These are phyloP conservation scores for Pseudocercospora ulei DNA, from an alignment of 2,329 filamentous ascomycete species.

Conservation along the genomic window DNA sequence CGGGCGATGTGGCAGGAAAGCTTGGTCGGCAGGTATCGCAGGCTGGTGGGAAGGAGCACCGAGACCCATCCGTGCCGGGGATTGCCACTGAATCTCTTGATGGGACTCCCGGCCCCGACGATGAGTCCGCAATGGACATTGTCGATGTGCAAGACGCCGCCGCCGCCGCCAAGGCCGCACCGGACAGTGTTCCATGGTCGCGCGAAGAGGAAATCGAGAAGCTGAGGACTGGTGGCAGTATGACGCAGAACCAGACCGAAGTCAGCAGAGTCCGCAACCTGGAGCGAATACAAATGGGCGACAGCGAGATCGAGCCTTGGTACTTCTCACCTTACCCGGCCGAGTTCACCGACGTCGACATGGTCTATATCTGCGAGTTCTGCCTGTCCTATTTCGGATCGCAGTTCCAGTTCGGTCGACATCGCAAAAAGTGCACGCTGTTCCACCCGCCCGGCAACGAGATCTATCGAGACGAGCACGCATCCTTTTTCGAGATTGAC, in stretches of 20 bases:
- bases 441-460: slow-evolving; percentile 94
- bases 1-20: slow-evolving; percentile 47
- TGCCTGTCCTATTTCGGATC: slow-evolving; percentile 86
- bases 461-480: slow-evolving; percentile 87
- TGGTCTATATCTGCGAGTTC: slow-evolving; percentile 95
- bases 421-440: slow-evolving; percentile 80
- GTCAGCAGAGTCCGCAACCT: slow-evolving; percentile 93
- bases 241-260: slow-evolving; percentile 98
- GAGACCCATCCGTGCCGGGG: slow-evolving; percentile 40
- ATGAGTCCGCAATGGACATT: slow-evolving; percentile 46
- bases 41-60: slow-evolving; percentile 53
- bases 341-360: slow-evolving; percentile 73
- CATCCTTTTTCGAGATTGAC: slow-evolving; percentile 96
- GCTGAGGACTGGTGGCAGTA: slow-evolving; percentile 82
- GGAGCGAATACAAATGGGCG: slow-evolving; percentile 86
- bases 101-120: slow-evolving; percentile 44
- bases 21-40: slow-evolving; percentile 44
- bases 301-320: slow-evolving; percentile 88
- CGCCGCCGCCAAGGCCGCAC: slow-evolving; percentile 45
- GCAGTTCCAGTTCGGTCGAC: slow-evolving; percentile 69
- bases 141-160: slow-evolving; percentile 46
- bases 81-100: slow-evolving; percentile 41
- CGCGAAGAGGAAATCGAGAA: slow-evolving; percentile 94
- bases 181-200: slow-evolving; percentile 50
- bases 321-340: slow-evolving; percentile 98